Conservation (phyloP, 2,329 filamentous ascomycete species). For the Neonectria coccinea region DNA sequence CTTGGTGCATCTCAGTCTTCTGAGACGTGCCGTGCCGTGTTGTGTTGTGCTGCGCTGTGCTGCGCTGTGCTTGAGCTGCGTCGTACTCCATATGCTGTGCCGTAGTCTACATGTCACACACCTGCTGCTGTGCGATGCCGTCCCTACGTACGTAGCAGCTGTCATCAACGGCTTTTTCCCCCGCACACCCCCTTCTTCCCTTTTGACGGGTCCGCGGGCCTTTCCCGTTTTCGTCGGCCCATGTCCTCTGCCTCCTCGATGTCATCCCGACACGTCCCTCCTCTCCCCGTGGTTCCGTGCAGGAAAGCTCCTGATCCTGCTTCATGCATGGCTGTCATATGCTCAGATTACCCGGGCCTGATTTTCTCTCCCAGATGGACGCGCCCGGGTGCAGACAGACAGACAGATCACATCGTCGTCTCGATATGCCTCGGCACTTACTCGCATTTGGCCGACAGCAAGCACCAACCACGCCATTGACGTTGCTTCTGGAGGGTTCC, state of each 20-base stretch:
- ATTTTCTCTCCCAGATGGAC: constrained; percentile 15
- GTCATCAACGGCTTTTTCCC: constrained; percentile 34
- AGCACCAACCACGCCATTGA: constrained; percentile 35
- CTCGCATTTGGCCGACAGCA: constrained; percentile 19
- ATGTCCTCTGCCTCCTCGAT: constrained; percentile 15
- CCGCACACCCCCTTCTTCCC: constrained; percentile 15
- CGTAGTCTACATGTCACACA: not conserved
- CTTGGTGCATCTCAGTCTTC: not conserved
- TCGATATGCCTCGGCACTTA: constrained; percentile 33
- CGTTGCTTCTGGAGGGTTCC: constrained; percentile 26
- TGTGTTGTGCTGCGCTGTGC: not conserved
- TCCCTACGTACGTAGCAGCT: constrained; percentile 18
- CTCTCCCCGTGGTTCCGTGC: constrained; percentile 4
- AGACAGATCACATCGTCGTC: constrained; percentile 24
- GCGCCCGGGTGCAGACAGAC: constrained; percentile 6
- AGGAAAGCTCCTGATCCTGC: constrained; percentile 3
- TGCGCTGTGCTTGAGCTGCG: constrained; percentile 1
- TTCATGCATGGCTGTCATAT: constrained; percentile 16
- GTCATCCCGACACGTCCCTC: constrained; percentile 17
- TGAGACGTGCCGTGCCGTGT: not conserved
- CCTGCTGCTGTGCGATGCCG: constrained; percentile 27
- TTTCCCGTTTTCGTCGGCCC: constrained; percentile 26
- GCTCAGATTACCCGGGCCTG: constrained; percentile 16
- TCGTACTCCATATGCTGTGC: not conserved
- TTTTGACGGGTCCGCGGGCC: constrained; percentile 12